A percentile compares a stretch with the other conserved stretches of the same genome.
Conservation (phyloP, 805 yeast genomes). For the Suhomyces sp. region DNA sequence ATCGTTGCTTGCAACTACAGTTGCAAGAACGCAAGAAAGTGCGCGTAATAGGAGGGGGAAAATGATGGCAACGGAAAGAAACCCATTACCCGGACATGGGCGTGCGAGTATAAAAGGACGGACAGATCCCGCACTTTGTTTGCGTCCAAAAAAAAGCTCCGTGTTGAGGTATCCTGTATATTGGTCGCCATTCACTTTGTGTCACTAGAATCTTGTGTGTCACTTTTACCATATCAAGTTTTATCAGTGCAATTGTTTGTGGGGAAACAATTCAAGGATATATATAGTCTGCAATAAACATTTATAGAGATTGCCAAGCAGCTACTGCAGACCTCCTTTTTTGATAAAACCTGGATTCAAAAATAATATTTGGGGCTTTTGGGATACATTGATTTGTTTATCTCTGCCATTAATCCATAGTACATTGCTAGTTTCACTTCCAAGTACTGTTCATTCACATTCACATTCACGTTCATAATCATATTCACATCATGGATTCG, state of each 20-base stretch:
- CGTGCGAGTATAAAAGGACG: conserved; percentile 24
- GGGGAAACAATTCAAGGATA: conserved; percentile 7
- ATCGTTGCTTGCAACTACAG: neutral
- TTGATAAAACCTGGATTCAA: too few relatives aligned
- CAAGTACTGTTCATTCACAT: neutral
- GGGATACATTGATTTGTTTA: conserved; percentile 46
- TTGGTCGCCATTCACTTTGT: conserved; percentile 4
- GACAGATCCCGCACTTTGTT: conserved; percentile 17
- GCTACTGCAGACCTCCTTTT: conserved; percentile 2
- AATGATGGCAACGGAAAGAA: conserved; percentile 4
- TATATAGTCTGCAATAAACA: conserved; percentile 10
- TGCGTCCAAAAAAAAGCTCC: too few relatives aligned
- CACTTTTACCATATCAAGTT: neutral
- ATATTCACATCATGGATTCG: conserved; percentile 54
- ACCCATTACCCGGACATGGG: conserved; percentile 21
- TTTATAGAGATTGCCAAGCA: conserved; percentile 6
- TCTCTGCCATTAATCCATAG: conserved; percentile 20
- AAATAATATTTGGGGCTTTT: too few relatives aligned
- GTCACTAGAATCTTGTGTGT: conserved; percentile 2
- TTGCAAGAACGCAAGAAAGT: neutral
- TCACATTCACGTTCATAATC: conserved; percentile 1
- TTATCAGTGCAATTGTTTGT: conserved; percentile 5
- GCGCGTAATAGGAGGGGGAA: conserved; percentile 5
- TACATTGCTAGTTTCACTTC: too few relatives aligned
- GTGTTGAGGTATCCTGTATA: conserved; percentile 7